Evolutionary conservation across 176 grass and related monocot species (phyloP).

Genomic region (Triticum timopheevii): DNA sequence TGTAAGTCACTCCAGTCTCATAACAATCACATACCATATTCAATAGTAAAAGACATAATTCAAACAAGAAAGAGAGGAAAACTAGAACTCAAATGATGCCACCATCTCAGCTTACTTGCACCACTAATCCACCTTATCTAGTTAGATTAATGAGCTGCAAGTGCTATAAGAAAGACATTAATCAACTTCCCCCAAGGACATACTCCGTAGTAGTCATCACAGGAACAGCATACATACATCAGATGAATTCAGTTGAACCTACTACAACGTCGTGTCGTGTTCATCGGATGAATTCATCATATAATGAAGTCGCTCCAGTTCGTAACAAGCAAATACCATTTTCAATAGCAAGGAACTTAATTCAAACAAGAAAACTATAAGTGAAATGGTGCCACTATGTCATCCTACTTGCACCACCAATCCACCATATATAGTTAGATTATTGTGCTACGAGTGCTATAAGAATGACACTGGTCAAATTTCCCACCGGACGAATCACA

Average conservation of each 20-base stretch:
- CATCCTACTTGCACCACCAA: constrained; percentile 7
- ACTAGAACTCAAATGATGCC: neutral
- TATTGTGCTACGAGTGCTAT: neutral
- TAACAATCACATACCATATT: neutral
- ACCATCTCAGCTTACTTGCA: constrained; percentile 4
- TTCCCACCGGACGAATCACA: neutral
- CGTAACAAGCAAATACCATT: neutral
- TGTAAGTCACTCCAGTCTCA: neutral
- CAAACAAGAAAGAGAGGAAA: neutral
- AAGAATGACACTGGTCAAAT: neutral
- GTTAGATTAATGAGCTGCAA: neutral
- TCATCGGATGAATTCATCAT: neutral
- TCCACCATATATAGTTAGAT: neutral
- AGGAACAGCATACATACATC: neutral
- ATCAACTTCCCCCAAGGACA: neutral
- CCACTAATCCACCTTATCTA: neutral
- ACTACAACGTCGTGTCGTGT: neutral
- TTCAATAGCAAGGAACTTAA: neutral
- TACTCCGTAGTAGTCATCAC: neutral
- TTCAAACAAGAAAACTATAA: neutral
- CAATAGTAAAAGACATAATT: neutral
- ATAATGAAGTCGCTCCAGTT: neutral
- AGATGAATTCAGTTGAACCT: neutral
- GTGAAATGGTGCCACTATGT: neutral
- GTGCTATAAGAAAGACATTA: neutral